Evolutionary conservation across 2,329 filamentous ascomycete species (phyloP).

Genomic region (Geosmithia morbida): DNA sequence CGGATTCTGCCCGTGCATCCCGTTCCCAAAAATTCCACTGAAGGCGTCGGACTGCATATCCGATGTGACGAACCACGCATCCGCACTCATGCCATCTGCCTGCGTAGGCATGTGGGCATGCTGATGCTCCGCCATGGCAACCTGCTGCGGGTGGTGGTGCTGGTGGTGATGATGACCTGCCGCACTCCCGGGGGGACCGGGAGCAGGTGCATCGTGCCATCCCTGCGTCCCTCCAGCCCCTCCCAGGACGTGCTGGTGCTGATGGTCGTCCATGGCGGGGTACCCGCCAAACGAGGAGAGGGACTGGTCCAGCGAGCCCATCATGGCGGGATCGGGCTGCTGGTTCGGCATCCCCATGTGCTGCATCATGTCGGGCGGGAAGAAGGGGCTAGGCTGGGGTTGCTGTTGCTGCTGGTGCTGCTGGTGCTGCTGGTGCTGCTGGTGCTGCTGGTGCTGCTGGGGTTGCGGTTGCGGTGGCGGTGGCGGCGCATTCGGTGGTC

Average conservation of each 20-base stretch:
- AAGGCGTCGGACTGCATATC: conserved; percentile 58
- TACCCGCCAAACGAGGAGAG: conserved; percentile 67
- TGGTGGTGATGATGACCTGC: background rate
- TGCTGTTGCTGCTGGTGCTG: conserved; percentile 2
- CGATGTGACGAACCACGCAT: conserved; percentile 87
- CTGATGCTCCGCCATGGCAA: background rate
- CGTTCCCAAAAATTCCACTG: conserved; percentile 29
- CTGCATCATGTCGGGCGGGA: conserved; percentile 35
- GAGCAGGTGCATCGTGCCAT: background rate
- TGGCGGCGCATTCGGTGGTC: conserved; percentile 10
- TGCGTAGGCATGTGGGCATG: background rate
- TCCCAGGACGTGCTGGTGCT: conserved; percentile 24
- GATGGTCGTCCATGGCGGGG: conserved; percentile 29
- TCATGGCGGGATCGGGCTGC: conserved; percentile 24
- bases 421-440: conserved; percentile 23
- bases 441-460: conserved; percentile 36
- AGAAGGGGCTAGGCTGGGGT: conserved; percentile 18
- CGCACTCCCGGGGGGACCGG: too few relatives aligned
- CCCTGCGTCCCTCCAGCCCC: conserved; percentile 9
- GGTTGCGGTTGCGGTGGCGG: conserved; percentile 6
- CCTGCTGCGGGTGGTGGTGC: background rate
- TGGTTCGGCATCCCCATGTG: conserved; percentile 33
- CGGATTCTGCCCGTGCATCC: conserved; percentile 20
- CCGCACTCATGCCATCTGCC: conserved; percentile 20
- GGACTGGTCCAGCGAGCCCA: conserved; percentile 61